Evolutionary conservation across 2,329 filamentous ascomycete species (phyloP), one percentile per base, ranked within the genome.

Genomic region (Sarocladiaceae sp.): DNA sequence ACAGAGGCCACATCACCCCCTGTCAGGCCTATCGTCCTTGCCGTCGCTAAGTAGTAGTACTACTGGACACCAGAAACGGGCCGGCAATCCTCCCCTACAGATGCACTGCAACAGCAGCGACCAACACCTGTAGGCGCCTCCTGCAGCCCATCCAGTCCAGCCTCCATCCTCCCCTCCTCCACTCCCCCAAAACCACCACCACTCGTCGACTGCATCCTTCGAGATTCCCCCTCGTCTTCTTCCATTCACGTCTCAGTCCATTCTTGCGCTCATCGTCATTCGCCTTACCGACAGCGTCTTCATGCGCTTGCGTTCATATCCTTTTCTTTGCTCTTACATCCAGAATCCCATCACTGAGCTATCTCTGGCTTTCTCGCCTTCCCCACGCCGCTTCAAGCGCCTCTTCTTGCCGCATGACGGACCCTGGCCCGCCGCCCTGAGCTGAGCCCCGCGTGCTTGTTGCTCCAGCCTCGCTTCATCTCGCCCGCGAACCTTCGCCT

Each of bases 381-480:
- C 21, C 26, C 15, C 27, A 18, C n/a, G 16, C 44, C 27, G 21
- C n/a, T 18, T 13, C 19, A 16, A n/a, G 24, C 34, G 26, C 11
- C 18, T 9, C 31, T 16, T 34, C 24, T 34, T 20, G 34, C 26
- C 27, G 50, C 53, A 50, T 51, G 48, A 48, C 51, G 51, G 53
- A 58, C 55, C 56, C 56, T 53, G 55, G 56, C 55, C 55, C 55
- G 51, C 52, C 54, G 47, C 50, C 26, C 5, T 16, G n/a, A n/a
- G n/a, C n/a, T n/a, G n/a, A 31, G 24, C 26, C 24, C 33, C 24
- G 23, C 43, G 35, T 19, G 20, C 24, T 37, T 19, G 20, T 33
- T 37, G 21, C 20, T 31, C 16, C 44, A n/a, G 23, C 35, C 11
- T 21, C 26, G 44, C 31, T 19, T 24, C 44, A 37, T 45, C 18